phyloP scores from a whole-genome alignment of 768 basidiomycete genomes.

The Ephemerocybe angulata region DNA sequence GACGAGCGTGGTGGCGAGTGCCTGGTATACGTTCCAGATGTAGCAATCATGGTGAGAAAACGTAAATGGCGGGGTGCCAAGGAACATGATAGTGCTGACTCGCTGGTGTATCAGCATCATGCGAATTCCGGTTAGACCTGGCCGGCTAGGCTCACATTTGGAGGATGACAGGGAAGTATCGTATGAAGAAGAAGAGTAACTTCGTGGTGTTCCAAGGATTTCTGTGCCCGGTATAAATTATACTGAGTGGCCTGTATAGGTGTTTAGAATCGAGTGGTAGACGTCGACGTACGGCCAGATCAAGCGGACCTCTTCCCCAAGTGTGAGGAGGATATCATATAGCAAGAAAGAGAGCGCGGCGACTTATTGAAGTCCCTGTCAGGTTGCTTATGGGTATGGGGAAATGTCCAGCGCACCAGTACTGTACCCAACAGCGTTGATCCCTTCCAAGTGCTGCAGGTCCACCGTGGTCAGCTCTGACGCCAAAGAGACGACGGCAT shows the following conservation, averaged over 20 bases:
- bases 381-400: neutral
- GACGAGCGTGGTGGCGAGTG: slow-evolving; percentile 26
- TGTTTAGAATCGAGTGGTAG: neutral
- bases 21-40: slow-evolving; percentile 42
- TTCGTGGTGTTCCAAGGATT: slow-evolving; percentile 33
- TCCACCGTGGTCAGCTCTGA: too few species aligned
- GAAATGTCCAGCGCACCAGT: neutral
- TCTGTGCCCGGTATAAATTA: neutral
- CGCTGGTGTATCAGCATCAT: neutral
- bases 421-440: neutral
- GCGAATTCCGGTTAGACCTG: neutral
- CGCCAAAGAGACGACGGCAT: slow-evolving; percentile 24
- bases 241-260: neutral
- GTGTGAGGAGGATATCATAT: slow-evolving; percentile 40
- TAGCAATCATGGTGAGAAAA: slow-evolving; percentile 39
- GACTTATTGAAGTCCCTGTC: slow-evolving; percentile 17
- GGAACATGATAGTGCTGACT: slow-evolving; percentile 31
- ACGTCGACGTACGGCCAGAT: slow-evolving; percentile 45
- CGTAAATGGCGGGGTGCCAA: slow-evolving; percentile 32
- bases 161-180: slow-evolving; percentile 35
- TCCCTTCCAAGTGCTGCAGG: slow-evolving; percentile 22
- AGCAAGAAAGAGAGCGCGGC: slow-evolving; percentile 35
- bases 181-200: slow-evolving; percentile 33
- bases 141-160: slow-evolving; percentile 30
- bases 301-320: slow-evolving; percentile 37